Evolutionary conservation across 148 eudicot species (phyloP).

Genomic region (Vaccinium macrocarpon): DNA sequence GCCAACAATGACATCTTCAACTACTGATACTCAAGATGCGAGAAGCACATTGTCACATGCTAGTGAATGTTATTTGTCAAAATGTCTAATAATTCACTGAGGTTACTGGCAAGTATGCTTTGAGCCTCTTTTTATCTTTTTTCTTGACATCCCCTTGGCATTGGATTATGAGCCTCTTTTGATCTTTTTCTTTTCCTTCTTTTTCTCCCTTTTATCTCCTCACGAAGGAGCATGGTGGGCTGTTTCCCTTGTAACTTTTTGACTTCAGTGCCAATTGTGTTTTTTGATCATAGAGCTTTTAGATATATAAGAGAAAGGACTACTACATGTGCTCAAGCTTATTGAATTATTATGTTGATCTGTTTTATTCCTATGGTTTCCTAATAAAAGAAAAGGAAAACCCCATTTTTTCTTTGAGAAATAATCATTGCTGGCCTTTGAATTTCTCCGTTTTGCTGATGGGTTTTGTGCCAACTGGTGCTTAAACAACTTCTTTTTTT

Average conservation of each 20-base stretch:
- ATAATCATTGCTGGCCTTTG: conserved; percentile 40
- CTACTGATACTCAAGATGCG: neutral
- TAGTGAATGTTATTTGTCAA: neutral
- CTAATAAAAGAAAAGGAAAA: conserved; percentile 30
- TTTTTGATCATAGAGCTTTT: conserved; percentile 35
- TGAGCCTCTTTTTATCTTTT: neutral
- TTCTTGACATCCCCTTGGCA: conserved; percentile 16
- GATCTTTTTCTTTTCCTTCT: conserved; percentile 22
- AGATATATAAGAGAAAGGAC: conserved; percentile 7
- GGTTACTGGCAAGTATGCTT: neutral
- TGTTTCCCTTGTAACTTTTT: conserved; percentile 48
- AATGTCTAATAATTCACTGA: neutral
- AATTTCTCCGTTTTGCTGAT: conserved; percentile 17
- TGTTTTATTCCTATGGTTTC: conserved; percentile 33
- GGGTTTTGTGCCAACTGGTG: conserved; percentile 22
- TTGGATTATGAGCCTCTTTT: conserved; percentile 26
- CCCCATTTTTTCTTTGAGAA: conserved; percentile 26
- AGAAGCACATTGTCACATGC: neutral
- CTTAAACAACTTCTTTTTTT: conserved; percentile 7
- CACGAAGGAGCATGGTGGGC: conserved; percentile 42
- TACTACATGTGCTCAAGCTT: conserved; percentile 21
- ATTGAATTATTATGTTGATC: conserved; percentile 21
- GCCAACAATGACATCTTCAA: neutral
- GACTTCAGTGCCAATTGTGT: conserved; percentile 41
- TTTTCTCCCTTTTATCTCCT: conserved; percentile 22